These are phyloP conservation scores for Nelumbo lutea DNA, from an alignment of 164 flowering plant genomes.

Conservation along the genomic window DNA sequence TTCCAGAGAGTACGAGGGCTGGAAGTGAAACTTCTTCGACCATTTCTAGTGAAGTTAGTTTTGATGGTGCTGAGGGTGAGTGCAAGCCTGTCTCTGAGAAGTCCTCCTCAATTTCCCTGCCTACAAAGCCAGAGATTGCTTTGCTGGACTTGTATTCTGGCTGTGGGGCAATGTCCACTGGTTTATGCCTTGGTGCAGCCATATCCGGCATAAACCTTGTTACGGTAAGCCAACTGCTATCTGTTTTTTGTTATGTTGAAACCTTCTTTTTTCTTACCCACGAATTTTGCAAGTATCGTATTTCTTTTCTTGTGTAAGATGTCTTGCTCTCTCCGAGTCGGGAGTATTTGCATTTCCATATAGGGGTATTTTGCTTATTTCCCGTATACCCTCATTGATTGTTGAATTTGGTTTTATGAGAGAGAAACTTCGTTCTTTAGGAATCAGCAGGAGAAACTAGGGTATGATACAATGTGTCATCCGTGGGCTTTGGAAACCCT, in stretches of 20 bases:
- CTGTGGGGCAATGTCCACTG: constrained; percentile 95
- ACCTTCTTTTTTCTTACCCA: neutral
- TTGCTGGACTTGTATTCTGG: constrained; percentile 76
- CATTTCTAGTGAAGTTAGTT: constrained; percentile 26
- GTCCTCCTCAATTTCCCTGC: neutral
- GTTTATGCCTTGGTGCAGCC: constrained; percentile 71
- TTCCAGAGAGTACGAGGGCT: constrained; percentile 15
- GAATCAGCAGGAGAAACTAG: no score
- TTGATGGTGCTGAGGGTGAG: constrained; percentile 10
- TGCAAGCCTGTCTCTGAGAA: constrained; percentile 18
- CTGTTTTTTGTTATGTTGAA: neutral
- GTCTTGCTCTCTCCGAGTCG: no score
- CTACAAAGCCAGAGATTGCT: constrained; percentile 20
- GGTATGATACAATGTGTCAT: no score
- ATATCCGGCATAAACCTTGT: constrained; percentile 47
- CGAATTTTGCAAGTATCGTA: no score
- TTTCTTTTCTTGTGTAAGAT: no score
- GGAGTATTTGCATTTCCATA: no score
- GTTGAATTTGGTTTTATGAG: no score
- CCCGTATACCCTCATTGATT: no score
- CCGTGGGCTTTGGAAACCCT: no score
- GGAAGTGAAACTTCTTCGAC: constrained; percentile 34
- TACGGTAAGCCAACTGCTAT: constrained; percentile 45
- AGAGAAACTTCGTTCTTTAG: no score
- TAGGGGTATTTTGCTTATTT: no score